Evolutionary conservation across 345 rosid genomes (phyloP).

Genomic region (Cardamine chenopodiifolia): DNA sequence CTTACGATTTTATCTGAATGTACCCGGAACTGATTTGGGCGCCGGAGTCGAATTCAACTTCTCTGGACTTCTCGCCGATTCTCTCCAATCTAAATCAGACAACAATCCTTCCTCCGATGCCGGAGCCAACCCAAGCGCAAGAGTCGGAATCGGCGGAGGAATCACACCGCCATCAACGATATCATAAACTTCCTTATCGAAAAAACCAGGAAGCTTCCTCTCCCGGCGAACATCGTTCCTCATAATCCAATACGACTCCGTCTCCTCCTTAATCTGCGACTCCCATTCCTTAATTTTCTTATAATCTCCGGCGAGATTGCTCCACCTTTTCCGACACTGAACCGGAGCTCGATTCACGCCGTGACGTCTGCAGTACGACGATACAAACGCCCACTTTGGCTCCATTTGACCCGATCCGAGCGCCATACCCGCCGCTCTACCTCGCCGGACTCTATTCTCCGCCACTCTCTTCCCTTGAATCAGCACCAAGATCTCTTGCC

Average conservation of each 20-base stretch:
- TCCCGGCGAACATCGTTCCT: constrained; percentile 85
- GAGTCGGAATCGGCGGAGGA: constrained; percentile 35
- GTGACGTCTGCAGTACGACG: constrained; percentile 83
- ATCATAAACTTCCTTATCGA: constrained; percentile 91
- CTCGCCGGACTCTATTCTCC: constrained; percentile 81
- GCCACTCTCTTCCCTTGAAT: constrained; percentile 95
- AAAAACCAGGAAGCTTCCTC: constrained; percentile 88
- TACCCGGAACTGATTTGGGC: constrained; percentile 50
- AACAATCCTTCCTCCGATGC: constrained; percentile 59
- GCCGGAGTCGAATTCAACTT: constrained; percentile 51
- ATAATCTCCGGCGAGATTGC: constrained; percentile 93
- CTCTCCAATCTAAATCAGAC: constrained; percentile 73
- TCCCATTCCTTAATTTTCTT: constrained; percentile 99
- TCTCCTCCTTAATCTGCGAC: constrained; percentile 57
- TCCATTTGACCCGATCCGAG: constrained; percentile 73
- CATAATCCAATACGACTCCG: constrained; percentile 96
- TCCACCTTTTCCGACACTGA: constrained; percentile 99
- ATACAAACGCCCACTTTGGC: constrained; percentile 95
- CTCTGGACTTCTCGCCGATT: constrained; percentile 49
- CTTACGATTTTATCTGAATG: neutral
- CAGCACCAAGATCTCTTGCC: constrained; percentile 93
- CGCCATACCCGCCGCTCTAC: constrained; percentile 69
- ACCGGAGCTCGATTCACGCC: constrained; percentile 97
- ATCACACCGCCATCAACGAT: constrained; percentile 64
- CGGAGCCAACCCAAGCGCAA: constrained; percentile 53